phyloP scores from a whole-genome alignment of 345 rosid species.

The Iberis pinnata region DNA sequence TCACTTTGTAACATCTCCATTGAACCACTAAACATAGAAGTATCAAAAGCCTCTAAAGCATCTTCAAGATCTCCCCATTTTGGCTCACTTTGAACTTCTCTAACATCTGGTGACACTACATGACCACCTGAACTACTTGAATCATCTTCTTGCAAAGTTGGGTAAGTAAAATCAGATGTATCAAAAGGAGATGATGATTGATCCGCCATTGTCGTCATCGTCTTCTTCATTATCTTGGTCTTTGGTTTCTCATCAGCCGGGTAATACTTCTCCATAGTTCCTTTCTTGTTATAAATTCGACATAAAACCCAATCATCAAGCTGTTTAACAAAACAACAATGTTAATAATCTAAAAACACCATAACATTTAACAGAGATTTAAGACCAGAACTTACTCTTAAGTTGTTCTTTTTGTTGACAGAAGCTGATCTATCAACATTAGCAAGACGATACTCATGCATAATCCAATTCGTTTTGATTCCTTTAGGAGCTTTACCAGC shows the following conservation, averaged over 20 bases:
- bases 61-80: slow-evolving; percentile 37
- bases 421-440: slow-evolving; percentile 77
- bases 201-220: no score
- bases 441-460: slow-evolving; percentile 95
- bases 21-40: slow-evolving; percentile 28
- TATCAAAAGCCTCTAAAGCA: slow-evolving; percentile 37
- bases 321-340: slow-evolving; percentile 29
- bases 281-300: slow-evolving; percentile 85
- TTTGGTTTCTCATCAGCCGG: slow-evolving; percentile 20
- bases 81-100: slow-evolving; percentile 61
- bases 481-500: slow-evolving; percentile 90
- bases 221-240: no score
- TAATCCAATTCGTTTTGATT: slow-evolving; percentile 87
- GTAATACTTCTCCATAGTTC: slow-evolving; percentile 52
- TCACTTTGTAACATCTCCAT: slow-evolving; percentile 44
- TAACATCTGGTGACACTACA: slow-evolving; percentile 48
- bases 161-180: slow-evolving; percentile 54
- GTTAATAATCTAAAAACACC: not conserved
- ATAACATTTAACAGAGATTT: no score
- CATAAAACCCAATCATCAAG: slow-evolving; percentile 90
- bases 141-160: slow-evolving; percentile 48
- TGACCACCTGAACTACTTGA: slow-evolving; percentile 82
- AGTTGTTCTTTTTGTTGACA: slow-evolving; percentile 40
- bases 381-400: slow-evolving; percentile 54
- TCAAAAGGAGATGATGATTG: slow-evolving; percentile 39